These are phyloP conservation scores for Mercurialis annua DNA, from an alignment of 345 rosid species.

Conservation along the genomic window DNA sequence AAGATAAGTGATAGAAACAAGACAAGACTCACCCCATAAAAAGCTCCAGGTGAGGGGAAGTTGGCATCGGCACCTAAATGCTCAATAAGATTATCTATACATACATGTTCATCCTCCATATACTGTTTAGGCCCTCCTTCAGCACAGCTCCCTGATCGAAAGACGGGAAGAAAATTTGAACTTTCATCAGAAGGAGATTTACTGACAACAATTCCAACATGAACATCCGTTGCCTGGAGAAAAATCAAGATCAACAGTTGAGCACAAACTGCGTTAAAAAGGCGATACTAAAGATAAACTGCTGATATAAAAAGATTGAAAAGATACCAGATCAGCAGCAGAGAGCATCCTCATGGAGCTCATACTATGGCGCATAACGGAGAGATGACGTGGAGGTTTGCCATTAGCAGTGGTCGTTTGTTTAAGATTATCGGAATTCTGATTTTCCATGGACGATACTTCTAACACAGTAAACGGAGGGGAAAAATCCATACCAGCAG, in stretches of 20 bases:
- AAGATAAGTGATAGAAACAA: not conserved
- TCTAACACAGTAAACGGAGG: slow-evolving; percentile 46
- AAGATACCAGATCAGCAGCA: slow-evolving; percentile 52
- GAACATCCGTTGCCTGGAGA: slow-evolving; percentile 64
- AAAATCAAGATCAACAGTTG: slow-evolving; percentile 11
- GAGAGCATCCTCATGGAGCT: slow-evolving; percentile 43
- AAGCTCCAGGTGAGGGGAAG: slow-evolving; percentile 74
- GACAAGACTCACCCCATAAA: slow-evolving; percentile 80
- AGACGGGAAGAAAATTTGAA: slow-evolving; percentile 49
- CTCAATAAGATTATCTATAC: slow-evolving; percentile 74
- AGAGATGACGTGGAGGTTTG: slow-evolving; percentile 75
- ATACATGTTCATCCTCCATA: slow-evolving; percentile 95
- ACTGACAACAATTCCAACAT: slow-evolving; percentile 35
- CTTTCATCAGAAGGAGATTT: slow-evolving; percentile 54
- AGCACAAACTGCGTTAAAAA: no score
- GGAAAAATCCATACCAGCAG: slow-evolving; percentile 61
- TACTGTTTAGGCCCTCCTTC: slow-evolving; percentile 82
- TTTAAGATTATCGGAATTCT: slow-evolving; percentile 41
- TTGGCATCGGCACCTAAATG: slow-evolving; percentile 45
- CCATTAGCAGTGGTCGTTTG: slow-evolving; percentile 40
- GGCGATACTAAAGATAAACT: not conserved
- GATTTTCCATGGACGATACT: slow-evolving; percentile 40
- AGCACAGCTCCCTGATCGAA: slow-evolving; percentile 91
- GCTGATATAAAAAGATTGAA: not conserved
- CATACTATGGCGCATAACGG: slow-evolving; percentile 41